Base-by-base conservation (phyloP, 441 rosid species). In the Croton laevigatus region DNA sequence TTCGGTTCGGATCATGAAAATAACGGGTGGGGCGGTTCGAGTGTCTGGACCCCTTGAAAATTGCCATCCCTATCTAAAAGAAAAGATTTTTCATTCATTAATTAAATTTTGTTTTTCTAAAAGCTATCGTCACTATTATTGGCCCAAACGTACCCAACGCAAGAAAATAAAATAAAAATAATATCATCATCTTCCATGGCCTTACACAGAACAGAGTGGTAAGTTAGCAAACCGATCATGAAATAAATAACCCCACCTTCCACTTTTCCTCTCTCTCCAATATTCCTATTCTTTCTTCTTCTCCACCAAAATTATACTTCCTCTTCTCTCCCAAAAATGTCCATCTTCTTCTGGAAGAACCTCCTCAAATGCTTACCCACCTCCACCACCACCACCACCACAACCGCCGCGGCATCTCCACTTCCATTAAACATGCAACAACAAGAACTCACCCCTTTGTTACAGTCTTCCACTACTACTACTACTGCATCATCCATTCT, bases 271-370 rank as follows among this genome's bases (percentile, higher is more conserved):
- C 46, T 54, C 67, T 51, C 55, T 1, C 34, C n/a, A 22, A 46
- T 64, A 14, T 17, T 19, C 22, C 1, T 22, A 5, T 23, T 8
- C 8, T 3, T 52, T 27, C 32, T 27, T 27, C 32, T 20, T 52
- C 55, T 1, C 7, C 20, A 4, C 4, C 34, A 27, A 23, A 53
- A 62, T 42, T 6, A 32, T 23, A 32, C 62, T 12, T 71, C 49
- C 63, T 71, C 52, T n/a, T 55, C 23, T 27, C n/a, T 65, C 37
- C 16, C 59, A 49, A 61, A 23, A 45, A 88, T 87, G 93, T 76
- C 90, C 10, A 75, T 70, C 72, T 57, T 82, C 71, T 81, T 88
- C 75, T 87, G 86, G 87, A 93, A 86, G 70, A 83, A 71, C 83
- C 66, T 93, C 40, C 87, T 77, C 72, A 77, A 71, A 74, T 78